Evolutionary conservation across 805 yeast genomes (phyloP).

Genomic region (Candida methanosorbosa): DNA sequence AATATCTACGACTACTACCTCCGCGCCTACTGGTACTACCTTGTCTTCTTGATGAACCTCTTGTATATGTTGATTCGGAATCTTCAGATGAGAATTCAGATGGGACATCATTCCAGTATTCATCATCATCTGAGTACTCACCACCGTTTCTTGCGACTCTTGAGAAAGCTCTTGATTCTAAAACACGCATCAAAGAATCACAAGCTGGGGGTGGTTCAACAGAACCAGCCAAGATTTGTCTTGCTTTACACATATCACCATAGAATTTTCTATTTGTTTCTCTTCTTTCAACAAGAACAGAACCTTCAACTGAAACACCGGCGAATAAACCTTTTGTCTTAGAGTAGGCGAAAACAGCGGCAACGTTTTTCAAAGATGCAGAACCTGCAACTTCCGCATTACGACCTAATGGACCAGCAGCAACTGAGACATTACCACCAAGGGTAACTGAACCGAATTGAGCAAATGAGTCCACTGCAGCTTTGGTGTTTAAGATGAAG

Average conservation of each 20-base stretch:
- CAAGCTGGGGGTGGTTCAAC: conserved; percentile 92
- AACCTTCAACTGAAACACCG: conserved; percentile 95
- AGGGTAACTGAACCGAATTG: conserved; percentile 90
- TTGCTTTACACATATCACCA: conserved; percentile 84
- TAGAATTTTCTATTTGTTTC: conserved; percentile 95
- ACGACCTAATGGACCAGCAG: conserved; percentile 97
- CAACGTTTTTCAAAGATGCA: conserved; percentile 78
- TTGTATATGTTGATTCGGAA: conserved; percentile 21
- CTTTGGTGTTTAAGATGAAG: conserved; percentile 74
- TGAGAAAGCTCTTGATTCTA: conserved; percentile 78
- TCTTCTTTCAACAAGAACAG: conserved; percentile 92
- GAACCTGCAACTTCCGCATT: conserved; percentile 97
- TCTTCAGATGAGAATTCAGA: conserved; percentile 54
- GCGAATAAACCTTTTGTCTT: conserved; percentile 96
- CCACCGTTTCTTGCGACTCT: conserved; percentile 30
- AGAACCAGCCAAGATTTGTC: conserved; percentile 72
- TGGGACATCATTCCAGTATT: conserved; percentile 70
- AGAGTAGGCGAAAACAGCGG: conserved; percentile 89
- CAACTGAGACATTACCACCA: conserved; percentile 91
- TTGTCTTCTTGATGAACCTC: conserved; percentile 6
- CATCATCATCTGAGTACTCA: conserved; percentile 50
- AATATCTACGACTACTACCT: conserved; percentile 13
- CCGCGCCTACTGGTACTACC: conserved; percentile 5
- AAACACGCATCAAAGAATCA: conserved; percentile 76
- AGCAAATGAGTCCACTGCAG: conserved; percentile 91